Evolutionary conservation across 2,329 filamentous ascomycete species (phyloP).

Genomic region (Hypocreales sp.): DNA sequence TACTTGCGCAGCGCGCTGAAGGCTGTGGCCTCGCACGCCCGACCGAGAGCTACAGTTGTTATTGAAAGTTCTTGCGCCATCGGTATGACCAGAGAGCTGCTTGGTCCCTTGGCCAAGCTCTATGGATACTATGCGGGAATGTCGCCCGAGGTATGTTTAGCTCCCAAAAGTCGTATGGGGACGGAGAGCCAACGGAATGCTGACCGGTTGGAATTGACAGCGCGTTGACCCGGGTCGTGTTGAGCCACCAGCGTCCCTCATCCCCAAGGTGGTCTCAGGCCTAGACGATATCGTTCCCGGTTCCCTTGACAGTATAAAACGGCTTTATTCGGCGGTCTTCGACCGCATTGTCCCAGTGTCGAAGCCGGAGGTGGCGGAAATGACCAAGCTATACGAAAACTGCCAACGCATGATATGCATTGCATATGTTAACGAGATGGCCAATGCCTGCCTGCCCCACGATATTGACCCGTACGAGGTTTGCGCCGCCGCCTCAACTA

Average conservation of each 20-base stretch:
- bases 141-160: too few species aligned
- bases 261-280: constrained; percentile 38
- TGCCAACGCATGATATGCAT: constrained; percentile 40
- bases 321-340: constrained; percentile 31
- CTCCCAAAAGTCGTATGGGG: too few species aligned
- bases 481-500: constrained; percentile 29
- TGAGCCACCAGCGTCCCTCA: constrained; percentile 21
- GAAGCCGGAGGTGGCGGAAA: constrained; percentile 37
- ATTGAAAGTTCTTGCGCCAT: constrained; percentile 39
- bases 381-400: constrained; percentile 43
- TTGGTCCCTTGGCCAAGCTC: constrained; percentile 26
- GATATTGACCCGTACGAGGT: constrained; percentile 36
- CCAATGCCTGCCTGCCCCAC: constrained; percentile 29
- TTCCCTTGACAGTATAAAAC: constrained; percentile 26
- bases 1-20: constrained; percentile 27
- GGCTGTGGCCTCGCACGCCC: constrained; percentile 23
- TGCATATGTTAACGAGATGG: constrained; percentile 41
- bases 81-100: constrained; percentile 35
- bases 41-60: constrained; percentile 29
- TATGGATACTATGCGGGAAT: constrained; percentile 30
- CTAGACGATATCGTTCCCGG: constrained; percentile 28
- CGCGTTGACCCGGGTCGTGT: constrained; percentile 33
- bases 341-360: constrained; percentile 31
- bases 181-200: too few species aligned
- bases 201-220: too few species aligned